Evolutionary conservation across 73 alveolate genomes (phyloP).

Genomic region (Blepharisma japonicum): DNA sequence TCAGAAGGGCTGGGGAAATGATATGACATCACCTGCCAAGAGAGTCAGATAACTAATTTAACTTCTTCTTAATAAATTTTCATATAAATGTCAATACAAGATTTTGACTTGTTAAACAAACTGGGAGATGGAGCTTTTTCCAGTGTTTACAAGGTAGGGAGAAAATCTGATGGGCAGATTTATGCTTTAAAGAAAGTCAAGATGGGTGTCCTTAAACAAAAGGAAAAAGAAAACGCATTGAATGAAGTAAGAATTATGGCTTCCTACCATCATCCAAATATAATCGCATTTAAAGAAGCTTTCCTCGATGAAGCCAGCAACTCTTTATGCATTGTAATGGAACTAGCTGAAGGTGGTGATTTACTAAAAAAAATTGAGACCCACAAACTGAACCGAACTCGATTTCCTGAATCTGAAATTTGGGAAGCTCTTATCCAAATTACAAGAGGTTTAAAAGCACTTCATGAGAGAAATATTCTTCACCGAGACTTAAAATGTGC

Average conservation of each 20-base stretch:
- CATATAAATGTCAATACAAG: slow-evolving; percentile 19
- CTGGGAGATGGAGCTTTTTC: slow-evolving; percentile 36
- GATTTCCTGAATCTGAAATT: slow-evolving; percentile 72
- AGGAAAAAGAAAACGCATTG: slow-evolving; percentile 50
- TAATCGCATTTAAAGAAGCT: slow-evolving; percentile 47
- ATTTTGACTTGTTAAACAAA: slow-evolving; percentile 40
- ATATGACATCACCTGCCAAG: too few species aligned
- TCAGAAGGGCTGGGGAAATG: background rate
- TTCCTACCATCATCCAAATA: slow-evolving; percentile 41
- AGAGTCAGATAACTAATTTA: too few species aligned
- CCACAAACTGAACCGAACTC: slow-evolving; percentile 69
- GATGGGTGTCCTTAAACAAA: slow-evolving; percentile 33
- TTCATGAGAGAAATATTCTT: slow-evolving; percentile 56
- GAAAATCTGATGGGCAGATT: slow-evolving; percentile 38
- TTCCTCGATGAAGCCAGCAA: slow-evolving; percentile 45
- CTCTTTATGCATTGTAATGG: slow-evolving; percentile 91
- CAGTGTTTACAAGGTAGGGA: slow-evolving; percentile 34
- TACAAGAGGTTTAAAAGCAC: slow-evolving; percentile 47
- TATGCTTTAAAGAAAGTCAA: slow-evolving; percentile 56
- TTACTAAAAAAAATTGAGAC: slow-evolving; percentile 68
- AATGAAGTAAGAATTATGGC: slow-evolving; percentile 50
- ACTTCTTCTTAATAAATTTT: too few species aligned
- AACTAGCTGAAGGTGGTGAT: slow-evolving; percentile 90
- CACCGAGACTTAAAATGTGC: slow-evolving; percentile 73
- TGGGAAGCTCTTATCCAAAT: slow-evolving; percentile 68